Base-by-base conservation (phyloP, 306 rosid genomes). In the Trifolium pratense region DNA sequence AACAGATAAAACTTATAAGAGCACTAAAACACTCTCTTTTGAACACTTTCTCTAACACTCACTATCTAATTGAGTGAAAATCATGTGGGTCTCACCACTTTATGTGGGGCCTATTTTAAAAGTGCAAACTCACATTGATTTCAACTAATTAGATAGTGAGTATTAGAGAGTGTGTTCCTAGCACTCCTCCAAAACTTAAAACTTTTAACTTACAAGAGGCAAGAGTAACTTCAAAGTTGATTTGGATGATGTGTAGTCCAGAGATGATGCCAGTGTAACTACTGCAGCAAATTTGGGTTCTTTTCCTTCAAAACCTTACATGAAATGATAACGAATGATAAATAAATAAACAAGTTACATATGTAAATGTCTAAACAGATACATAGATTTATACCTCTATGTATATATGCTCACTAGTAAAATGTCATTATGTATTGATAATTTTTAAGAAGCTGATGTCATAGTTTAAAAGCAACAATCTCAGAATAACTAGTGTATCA, bases 261-360 rank as follows among this genome's bases (percentile, higher is more conserved):
- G 87, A 65, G 99, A 95, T 40, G 99, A 91, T 42, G 99, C 99
- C 81, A 95, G 75, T 0, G 99, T 91, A 79, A 86, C 99, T 57
- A 95, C 76, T 67, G 97, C 97, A 55, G 97, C 96, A 71, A 95
- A 80, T 78, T 81, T 81, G 59, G 97, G 79, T 73, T 86, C 91
- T 83, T 84, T 86, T 79, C 89, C 88, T 84, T 91, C 92, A 71
- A 37, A 90, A 88, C 91, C 99, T 91, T 56, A 18, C 2, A 84
- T 45, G 64, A 80, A 36, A 73, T 21, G 56, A 68, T n/a, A 73
- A 76, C 25, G 51, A 15, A 73, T 53, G 23, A 11, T 13, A 13
- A 58, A 62, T 76, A 21, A 55, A 4, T 36, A 73, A 80, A 68
- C 40, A 71, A 72, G 60, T 53, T 32, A 58, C 2, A 37, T 21